Conservation (phyloP, 2,329 filamentous ascomycete species). For the Onygenales sp. region DNA sequence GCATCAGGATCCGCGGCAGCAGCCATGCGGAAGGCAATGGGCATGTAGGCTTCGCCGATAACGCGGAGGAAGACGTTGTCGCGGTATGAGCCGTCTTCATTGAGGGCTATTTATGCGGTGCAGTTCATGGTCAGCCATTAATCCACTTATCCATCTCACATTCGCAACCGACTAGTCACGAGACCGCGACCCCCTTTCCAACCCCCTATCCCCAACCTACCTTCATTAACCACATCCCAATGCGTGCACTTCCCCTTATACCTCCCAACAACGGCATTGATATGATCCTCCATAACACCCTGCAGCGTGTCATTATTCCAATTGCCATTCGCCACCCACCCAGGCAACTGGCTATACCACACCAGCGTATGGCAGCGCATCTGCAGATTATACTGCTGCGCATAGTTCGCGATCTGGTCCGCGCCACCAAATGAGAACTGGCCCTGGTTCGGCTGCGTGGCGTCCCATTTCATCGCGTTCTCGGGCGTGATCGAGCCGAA, state of each 20-base stretch:
- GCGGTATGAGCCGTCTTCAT: constrained; percentile 38
- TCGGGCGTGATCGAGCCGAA: not conserved
- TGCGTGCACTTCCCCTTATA: constrained; percentile 28
- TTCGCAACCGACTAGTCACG: not conserved
- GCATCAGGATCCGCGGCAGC: constrained; percentile 49
- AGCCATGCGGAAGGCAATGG: constrained; percentile 38
- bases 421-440: constrained; percentile 51
- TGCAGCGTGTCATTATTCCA: constrained; percentile 53
- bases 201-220: constrained; percentile 7
- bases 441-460: constrained; percentile 48
- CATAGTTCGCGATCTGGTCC: constrained; percentile 39
- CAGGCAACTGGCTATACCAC: constrained; percentile 39
- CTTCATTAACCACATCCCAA: constrained; percentile 34
- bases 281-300: constrained; percentile 41
- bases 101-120: constrained; percentile 21
- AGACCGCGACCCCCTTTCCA: not conserved
- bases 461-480: constrained; percentile 43
- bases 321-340: constrained; percentile 42
- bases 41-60: constrained; percentile 37
- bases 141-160: no score
- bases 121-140: not conserved
- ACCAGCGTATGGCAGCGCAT: constrained; percentile 55
- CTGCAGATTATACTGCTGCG: constrained; percentile 33
- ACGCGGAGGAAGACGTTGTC: constrained; percentile 31
- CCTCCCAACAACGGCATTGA: constrained; percentile 26